A percentile compares a stretch with the other conserved stretches of the same genome.
phyloP scores from a whole-genome alignment of 2,329 filamentous ascomycete species.

The Aspergillus ochraceoroseus region DNA sequence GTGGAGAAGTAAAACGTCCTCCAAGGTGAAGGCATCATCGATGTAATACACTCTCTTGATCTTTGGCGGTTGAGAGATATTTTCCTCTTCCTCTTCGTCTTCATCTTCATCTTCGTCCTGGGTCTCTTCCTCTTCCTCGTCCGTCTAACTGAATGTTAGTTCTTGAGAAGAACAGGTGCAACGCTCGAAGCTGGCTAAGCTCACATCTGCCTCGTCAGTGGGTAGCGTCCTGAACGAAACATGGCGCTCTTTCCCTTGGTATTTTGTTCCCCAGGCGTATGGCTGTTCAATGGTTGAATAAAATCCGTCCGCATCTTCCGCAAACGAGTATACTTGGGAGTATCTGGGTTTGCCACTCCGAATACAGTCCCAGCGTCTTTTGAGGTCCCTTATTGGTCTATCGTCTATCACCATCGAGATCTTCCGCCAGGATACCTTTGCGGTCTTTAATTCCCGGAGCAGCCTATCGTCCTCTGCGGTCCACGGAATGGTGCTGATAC shows the following conservation, averaged over 20 bases:
- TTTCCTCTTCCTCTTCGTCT: not conserved
- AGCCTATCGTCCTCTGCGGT: slow-evolving; percentile 21
- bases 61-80: not conserved
- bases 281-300: too few species aligned
- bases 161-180: not conserved
- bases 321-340: not conserved
- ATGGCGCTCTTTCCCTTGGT: slow-evolving; percentile 5
- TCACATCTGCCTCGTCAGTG: slow-evolving; percentile 16
- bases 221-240: slow-evolving; percentile 20
- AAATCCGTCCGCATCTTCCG: not conserved
- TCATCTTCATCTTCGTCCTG: too few species aligned
- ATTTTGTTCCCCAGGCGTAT: not conserved
- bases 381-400: slow-evolving; percentile 23
- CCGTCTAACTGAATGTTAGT: not conserved
- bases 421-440: slow-evolving; percentile 21
- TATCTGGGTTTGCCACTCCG: slow-evolving; percentile 1
- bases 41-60: slow-evolving; percentile 22
- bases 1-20: slow-evolving; percentile 37
- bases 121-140: too few species aligned
- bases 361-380: slow-evolving; percentile 22
- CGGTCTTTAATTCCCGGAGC: slow-evolving; percentile 20
- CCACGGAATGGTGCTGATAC: slow-evolving; percentile 13
- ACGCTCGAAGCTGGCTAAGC: not conserved
- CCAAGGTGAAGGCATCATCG: slow-evolving; percentile 25
- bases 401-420: slow-evolving; percentile 23